Evolutionary conservation across 306 rosid species (phyloP).

Genomic region (Purshia tridentata): DNA sequence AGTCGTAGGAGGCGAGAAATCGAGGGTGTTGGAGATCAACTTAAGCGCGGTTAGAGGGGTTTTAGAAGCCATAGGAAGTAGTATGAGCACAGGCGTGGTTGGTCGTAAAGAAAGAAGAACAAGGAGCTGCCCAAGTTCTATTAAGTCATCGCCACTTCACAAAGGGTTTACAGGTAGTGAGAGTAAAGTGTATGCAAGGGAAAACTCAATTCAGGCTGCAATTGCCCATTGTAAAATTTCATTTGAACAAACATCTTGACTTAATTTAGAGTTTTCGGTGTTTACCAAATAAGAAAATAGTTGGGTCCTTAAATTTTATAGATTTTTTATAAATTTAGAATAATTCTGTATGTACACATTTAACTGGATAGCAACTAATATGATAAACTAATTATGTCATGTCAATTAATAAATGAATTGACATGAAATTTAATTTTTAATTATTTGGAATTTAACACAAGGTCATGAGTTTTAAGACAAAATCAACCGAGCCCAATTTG

Average conservation of each 20-base stretch:
- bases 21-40: constrained; percentile 37
- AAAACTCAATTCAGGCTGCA: constrained; percentile 55
- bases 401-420: too few relatives aligned
- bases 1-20: constrained; percentile 16
- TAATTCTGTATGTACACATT: too few relatives aligned
- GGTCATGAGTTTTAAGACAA: too few relatives aligned
- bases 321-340: too few relatives aligned
- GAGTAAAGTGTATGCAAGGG: constrained; percentile 19
- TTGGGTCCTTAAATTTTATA: too few relatives aligned
- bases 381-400: too few relatives aligned
- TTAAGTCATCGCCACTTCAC: constrained; percentile 48
- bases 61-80: constrained; percentile 30
- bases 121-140: constrained; percentile 43
- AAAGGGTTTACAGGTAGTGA: constrained; percentile 20
- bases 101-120: constrained; percentile 28
- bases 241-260: constrained; percentile 25
- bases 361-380: too few relatives aligned
- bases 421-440: too few relatives aligned
- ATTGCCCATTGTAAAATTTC: constrained; percentile 63
- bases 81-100: constrained; percentile 11
- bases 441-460: too few relatives aligned
- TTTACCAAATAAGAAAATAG: too few relatives aligned
- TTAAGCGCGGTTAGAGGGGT: constrained; percentile 46
- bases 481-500: too few relatives aligned
- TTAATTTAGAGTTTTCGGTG: too few relatives aligned